These are phyloP conservation scores for Plasmopara muralis DNA, from an alignment of 352 stramenopile species.

Conservation along the genomic window DNA sequence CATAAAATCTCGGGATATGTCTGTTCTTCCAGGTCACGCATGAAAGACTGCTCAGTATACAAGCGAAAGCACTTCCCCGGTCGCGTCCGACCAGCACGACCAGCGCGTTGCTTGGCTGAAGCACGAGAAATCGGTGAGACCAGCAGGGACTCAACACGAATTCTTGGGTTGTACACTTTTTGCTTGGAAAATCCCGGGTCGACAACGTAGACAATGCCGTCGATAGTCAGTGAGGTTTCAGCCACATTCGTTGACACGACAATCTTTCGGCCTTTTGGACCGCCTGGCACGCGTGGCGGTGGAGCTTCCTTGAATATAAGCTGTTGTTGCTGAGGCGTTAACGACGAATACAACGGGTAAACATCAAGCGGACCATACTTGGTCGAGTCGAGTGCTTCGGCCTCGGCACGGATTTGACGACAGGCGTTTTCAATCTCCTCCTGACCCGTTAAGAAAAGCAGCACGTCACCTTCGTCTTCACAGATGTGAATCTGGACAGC, in stretches of 20 bases:
- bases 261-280: constrained; percentile 90
- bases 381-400: constrained; percentile 86
- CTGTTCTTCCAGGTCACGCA: constrained; percentile 96
- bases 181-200: constrained; percentile 99
- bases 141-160: constrained; percentile 97
- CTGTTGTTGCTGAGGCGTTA: constrained; percentile 97
- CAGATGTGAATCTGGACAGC: constrained; percentile 96
- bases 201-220: constrained; percentile 99
- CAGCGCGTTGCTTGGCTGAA: constrained; percentile 90
- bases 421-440: constrained; percentile 98
- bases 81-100: constrained; percentile 87
- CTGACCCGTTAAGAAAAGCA: constrained; percentile 99
- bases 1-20: constrained; percentile 99
- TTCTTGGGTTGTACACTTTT: constrained; percentile 99
- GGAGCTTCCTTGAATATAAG: constrained; percentile 99
- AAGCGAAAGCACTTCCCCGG: constrained; percentile 94
- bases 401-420: constrained; percentile 83
- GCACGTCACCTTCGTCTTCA: constrained; percentile 95
- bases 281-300: constrained; percentile 73
- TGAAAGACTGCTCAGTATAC: constrained; percentile 98
- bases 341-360: constrained; percentile 97
- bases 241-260: constrained; percentile 99
- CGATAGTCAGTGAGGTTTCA: constrained; percentile 99
- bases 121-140: constrained; percentile 97
- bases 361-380: constrained; percentile 92